Percentiles rank a stretch among this genome's conserved stretches.
These are phyloP conservation scores for Arthroderma uncinatum DNA, from an alignment of 2,329 filamentous ascomycete genomes.

Conservation along the genomic window DNA sequence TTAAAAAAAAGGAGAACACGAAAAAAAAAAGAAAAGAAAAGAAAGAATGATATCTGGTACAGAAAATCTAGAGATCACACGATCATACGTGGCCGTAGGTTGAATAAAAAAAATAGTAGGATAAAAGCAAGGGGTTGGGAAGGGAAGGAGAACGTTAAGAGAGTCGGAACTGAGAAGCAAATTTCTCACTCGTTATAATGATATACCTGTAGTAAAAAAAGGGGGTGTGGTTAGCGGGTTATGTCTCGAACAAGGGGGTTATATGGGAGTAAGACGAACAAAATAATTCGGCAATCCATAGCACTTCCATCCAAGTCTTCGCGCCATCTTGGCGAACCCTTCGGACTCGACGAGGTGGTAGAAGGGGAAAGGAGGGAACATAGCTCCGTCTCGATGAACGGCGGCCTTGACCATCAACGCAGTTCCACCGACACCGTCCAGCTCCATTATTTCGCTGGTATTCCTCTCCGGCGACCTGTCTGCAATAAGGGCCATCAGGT, in stretches of 20 bases:
- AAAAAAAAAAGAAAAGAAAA: constrained; percentile 3
- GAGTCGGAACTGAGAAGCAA: background rate
- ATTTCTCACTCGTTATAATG: constrained; percentile 69
- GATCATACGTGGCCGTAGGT: background rate
- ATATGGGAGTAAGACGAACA: constrained; percentile 47
- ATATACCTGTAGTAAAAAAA: constrained; percentile 51
- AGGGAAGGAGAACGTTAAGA: background rate
- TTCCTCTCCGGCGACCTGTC: constrained; percentile 47
- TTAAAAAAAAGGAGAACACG: background rate
- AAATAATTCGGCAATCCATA: constrained; percentile 94
- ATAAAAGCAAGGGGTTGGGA: background rate
- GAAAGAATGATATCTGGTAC: background rate
- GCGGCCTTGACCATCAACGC: constrained; percentile 90
- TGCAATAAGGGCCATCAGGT: constrained; percentile 77
- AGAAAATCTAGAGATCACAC: background rate
- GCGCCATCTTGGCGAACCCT: constrained; percentile 95
- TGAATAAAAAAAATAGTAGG: background rate
- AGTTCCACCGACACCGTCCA: constrained; percentile 91
- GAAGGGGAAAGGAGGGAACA: constrained; percentile 95
- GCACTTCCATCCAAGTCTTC: constrained; percentile 70
- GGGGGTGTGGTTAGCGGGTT: too few species aligned
- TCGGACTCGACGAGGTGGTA: constrained; percentile 97
- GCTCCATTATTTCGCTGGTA: constrained; percentile 52
- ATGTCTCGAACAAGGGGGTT: too few species aligned
- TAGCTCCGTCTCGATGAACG: constrained; percentile 91